phyloP scores from a whole-genome alignment of 2,329 filamentous ascomycete genomes.

The Neophaeococcomyces mojaviensis region DNA sequence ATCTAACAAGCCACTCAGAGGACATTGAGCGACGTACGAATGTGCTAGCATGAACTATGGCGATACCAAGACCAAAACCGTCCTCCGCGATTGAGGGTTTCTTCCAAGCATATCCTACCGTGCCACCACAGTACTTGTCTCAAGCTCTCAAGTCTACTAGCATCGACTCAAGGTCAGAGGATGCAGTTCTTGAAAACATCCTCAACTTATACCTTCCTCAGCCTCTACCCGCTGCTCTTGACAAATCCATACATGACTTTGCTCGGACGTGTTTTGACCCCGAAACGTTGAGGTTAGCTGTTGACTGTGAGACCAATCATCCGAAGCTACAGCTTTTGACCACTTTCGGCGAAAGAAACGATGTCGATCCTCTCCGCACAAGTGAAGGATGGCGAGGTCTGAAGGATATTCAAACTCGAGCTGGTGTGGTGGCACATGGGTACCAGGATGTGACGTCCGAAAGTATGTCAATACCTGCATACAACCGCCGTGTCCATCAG shows the following conservation, averaged over 20 bases:
- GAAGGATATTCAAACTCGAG: conserved; percentile 51
- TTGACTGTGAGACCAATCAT: conserved; percentile 16
- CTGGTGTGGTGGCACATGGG: conserved; percentile 53
- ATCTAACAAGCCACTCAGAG: too few relatives aligned
- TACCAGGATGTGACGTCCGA: conserved; percentile 31
- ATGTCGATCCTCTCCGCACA: conserved; percentile 31
- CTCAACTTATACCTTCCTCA: conserved; percentile 1
- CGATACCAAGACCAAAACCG: conserved; percentile 1
- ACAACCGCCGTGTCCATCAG: conserved; percentile 51
- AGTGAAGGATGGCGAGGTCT: conserved; percentile 53
- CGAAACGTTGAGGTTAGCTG: conserved; percentile 14
- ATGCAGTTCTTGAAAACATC: conserved; percentile 4
- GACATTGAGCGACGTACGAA: too few relatives aligned
- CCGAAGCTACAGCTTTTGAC: conserved; percentile 17
- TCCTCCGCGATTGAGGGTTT: conserved; percentile 8
- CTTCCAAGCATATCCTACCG: conserved; percentile 4
- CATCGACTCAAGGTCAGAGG: neutral
- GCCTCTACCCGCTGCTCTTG: neutral
- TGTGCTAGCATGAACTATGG: conserved; percentile 1
- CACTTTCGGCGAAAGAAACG: conserved; percentile 22
- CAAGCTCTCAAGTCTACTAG: neutral
- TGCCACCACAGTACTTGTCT: conserved; percentile 5
- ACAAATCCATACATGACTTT: conserved; percentile 1
- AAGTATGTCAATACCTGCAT: conserved; percentile 24
- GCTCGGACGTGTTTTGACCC: conserved; percentile 4